Conservation (phyloP, 306 rosid species). For the Begonia masoniana region DNA sequence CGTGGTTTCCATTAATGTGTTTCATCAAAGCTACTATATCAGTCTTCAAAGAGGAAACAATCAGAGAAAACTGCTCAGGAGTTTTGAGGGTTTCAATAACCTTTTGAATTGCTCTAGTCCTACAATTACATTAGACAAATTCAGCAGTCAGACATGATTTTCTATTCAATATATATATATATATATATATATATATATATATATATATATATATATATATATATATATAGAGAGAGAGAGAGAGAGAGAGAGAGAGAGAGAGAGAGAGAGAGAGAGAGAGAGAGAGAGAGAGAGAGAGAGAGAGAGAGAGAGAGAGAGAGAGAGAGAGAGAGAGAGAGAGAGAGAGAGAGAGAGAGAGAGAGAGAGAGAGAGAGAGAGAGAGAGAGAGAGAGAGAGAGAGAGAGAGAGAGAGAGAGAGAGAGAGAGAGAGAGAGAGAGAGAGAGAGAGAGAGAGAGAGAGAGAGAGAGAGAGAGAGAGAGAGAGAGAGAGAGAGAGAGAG, state of each 20-base stretch:
- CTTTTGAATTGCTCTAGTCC: constrained; percentile 57
- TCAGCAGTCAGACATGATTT: not conserved
- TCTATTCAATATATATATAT: too few relatives aligned
- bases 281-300: constrained; percentile 14
- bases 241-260: constrained; percentile 15
- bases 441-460: constrained; percentile 16
- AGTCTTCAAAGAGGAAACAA: constrained; percentile 33
- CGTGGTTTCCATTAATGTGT: constrained; percentile 44
- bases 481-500: constrained; percentile 14
- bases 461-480: constrained; percentile 15
- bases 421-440: constrained; percentile 15
- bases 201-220: too few relatives aligned
- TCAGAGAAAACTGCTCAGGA: constrained; percentile 29
- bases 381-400: constrained; percentile 13
- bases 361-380: constrained; percentile 16
- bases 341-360: constrained; percentile 17
- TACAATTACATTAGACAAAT: constrained; percentile 14
- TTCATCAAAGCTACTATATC: constrained; percentile 35
- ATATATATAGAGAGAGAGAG: constrained; percentile 11
- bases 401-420: constrained; percentile 15
- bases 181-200: too few relatives aligned
- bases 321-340: constrained; percentile 15
- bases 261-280: constrained; percentile 17
- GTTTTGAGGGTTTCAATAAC: constrained; percentile 46
- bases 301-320: constrained; percentile 13